Evolutionary conservation across 139 green algal species (phyloP), one percentile per base, ranked within the genome.

Genomic region (Mesostigma viride): DNA sequence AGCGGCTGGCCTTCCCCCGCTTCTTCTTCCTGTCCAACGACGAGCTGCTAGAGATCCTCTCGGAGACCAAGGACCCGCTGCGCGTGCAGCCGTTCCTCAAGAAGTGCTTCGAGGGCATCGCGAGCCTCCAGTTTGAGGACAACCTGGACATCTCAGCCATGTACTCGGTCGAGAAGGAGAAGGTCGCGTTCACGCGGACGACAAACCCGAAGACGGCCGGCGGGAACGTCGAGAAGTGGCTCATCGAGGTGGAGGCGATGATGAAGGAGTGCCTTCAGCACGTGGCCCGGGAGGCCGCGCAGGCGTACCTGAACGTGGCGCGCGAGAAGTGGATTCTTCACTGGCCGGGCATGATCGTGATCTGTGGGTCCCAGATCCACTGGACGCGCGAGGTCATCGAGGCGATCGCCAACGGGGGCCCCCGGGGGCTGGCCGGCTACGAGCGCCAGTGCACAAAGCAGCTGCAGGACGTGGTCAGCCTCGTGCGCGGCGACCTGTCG

Each of bases 11-110:
- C 3, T 90, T 87, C 77, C 82, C 84, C 1, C 75, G 82, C 46
- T 89, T 91, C 76, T 91, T 86, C 70, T 91, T 91, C 78, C 68
- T 91, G 1, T 89, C 84, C 31, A 91, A 91, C 71, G 83, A 88
- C 62, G 77, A 86, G 77, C 76, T 90, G 70, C 79, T 90, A 1
- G 84, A 90, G 79, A 90, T 90, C 45, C 75, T 90, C 31, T 80
- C 66, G 35, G 84, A 91, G 78, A 79, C 75, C 35, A 87, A 87
- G 73, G 85, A 89, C 51, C 85, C 85, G 4, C 69, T 86, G 31
- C 80, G 82, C 0, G 83, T 91, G 65, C 85, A 91, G 76, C 82
- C 84, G 1, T 87, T 87, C 36, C 70, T 85, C 33, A 84, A 85
- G 31, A 87, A 87, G 74, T 84, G 74, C 71, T 82, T 85, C 65